Evolutionary conservation across 139 green algal genomes (phyloP).

Genomic region (Deuterostichococcus epilithicus): DNA sequence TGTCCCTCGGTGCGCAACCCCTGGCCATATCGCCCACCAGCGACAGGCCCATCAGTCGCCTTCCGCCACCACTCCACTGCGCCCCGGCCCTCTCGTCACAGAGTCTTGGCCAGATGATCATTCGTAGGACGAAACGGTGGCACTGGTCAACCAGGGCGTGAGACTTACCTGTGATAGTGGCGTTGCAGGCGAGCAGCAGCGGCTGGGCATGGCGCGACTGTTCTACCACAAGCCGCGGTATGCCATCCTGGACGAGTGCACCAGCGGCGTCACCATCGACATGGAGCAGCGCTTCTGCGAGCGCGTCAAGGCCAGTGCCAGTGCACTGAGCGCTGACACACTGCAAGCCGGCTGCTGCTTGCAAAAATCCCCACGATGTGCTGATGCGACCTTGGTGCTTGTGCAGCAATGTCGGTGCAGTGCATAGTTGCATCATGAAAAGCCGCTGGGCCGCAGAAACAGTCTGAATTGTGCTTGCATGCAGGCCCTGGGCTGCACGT

Average conservation of each 20-base stretch:
- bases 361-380: no score
- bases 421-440: no score
- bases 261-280: slow-evolving; percentile 66
- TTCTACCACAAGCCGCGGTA: slow-evolving; percentile 72
- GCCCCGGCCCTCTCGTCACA: no score
- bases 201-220: slow-evolving; percentile 69
- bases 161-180: slow-evolving; percentile 1
- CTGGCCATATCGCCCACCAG: not conserved
- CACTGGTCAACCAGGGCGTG: slow-evolving; percentile 45
- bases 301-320: slow-evolving; percentile 33
- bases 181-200: slow-evolving; percentile 61
- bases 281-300: slow-evolving; percentile 75
- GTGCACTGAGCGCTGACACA: no score
- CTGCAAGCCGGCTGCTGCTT: no score
- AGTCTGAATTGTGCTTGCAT: not conserved
- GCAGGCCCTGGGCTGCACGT: slow-evolving; percentile 60
- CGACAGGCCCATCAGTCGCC: no score
- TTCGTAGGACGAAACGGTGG: not conserved
- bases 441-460: no score
- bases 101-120: not conserved
- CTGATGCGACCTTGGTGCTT: not conserved
- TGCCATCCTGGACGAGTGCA: slow-evolving; percentile 80
- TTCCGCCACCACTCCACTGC: no score
- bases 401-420: no score
- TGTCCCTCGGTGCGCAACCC: not conserved